Evolutionary conservation across 2,329 filamentous ascomycete species (phyloP), one percentile per base, ranked within the genome.

Genomic region (Xylariaceae sp.): DNA sequence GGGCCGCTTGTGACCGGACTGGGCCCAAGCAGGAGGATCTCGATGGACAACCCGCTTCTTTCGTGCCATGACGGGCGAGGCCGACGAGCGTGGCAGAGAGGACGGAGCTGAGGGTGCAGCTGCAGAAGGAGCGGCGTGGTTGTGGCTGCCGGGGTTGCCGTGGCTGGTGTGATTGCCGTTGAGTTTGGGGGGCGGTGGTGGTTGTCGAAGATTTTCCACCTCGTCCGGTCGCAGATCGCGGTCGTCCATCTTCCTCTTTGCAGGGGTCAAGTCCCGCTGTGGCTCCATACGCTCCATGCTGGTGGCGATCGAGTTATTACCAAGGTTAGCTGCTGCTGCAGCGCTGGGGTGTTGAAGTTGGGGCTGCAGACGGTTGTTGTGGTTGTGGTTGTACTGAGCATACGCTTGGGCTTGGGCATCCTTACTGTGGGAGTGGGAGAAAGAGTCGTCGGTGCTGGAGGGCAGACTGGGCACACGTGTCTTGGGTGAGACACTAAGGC

Each of bases 401-500:
- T 27, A 40, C 69, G 60, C 59, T 67, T 75, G 63, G 68, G 76
- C 50, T 71, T 72, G 55, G 43, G 61, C 60, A 47, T 56, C 57
- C 22, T 27, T 27, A 7, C 4, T 5, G 22, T 27, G 22, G 22
- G 22, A 27, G 7, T 27, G 22, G 22, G 61, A 60, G 9, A 55
- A 49, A 36, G 60, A 52, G 43, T 61, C 59, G 45, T 61, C 54
- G 17, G 55, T 52, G 55, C 59, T 66, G 48, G 58, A 62, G 35
- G 65, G 62, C 35, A 81, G 62, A 58, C 76, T 81, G 36, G 76
- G 71, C 14, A 85, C 71, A 55, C 80, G 76, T 33, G 87, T 90
- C 70, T 89, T 90, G 30, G 89, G 89, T 65, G 87, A 92, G 44
- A 92, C 82, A 62, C 87, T 91, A 46, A 86, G 67, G 64, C 85